A percentile compares a stretch with the other conserved stretches of the same genome.
These are phyloP conservation scores for Gastrolobium villosum DNA, from an alignment of 306 rosid genomes.

Conservation along the genomic window DNA sequence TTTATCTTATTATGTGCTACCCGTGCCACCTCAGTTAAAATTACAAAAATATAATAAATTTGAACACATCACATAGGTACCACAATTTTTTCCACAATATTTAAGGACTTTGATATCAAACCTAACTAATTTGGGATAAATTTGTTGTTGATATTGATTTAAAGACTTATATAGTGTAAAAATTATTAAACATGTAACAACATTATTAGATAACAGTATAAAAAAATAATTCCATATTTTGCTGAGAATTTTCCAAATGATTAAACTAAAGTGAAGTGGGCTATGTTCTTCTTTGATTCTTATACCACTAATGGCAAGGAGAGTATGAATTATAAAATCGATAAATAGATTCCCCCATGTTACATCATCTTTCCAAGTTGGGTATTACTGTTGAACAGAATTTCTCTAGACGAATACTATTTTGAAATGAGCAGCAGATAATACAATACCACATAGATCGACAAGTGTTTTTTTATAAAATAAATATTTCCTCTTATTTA, in stretches of 20 bases:
- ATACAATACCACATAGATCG: not conserved
- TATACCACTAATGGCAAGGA: slow-evolving; percentile 46
- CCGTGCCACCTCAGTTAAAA: too few relatives aligned
- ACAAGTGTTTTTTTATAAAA: not conserved
- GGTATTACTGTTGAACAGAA: not conserved
- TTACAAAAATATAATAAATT: too few relatives aligned
- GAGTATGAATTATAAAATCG: slow-evolving; percentile 30
- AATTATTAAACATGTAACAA: too few relatives aligned
- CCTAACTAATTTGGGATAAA: too few relatives aligned
- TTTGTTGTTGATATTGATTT: too few relatives aligned
- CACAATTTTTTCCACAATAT: too few relatives aligned
- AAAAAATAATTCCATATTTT: not conserved
- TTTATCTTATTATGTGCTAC: too few relatives aligned
- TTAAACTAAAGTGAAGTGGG: slow-evolving; percentile 38
- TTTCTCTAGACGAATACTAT: not conserved
- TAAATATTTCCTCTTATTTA: not conserved
- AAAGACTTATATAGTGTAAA: too few relatives aligned
- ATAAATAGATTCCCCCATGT: slow-evolving; percentile 38
- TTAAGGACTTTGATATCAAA: too few relatives aligned
- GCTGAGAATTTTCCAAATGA: slow-evolving; percentile 33
- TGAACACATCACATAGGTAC: too few relatives aligned
- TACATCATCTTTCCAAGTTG: slow-evolving; percentile 31
- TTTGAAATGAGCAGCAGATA: not conserved
- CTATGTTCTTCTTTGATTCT: slow-evolving; percentile 39
- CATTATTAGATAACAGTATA: too few relatives aligned